Evolutionary conservation across 2,329 filamentous ascomycete species (phyloP), one percentile per base, ranked within the genome.

Genomic region (Calonectria pseudoreteaudii): DNA sequence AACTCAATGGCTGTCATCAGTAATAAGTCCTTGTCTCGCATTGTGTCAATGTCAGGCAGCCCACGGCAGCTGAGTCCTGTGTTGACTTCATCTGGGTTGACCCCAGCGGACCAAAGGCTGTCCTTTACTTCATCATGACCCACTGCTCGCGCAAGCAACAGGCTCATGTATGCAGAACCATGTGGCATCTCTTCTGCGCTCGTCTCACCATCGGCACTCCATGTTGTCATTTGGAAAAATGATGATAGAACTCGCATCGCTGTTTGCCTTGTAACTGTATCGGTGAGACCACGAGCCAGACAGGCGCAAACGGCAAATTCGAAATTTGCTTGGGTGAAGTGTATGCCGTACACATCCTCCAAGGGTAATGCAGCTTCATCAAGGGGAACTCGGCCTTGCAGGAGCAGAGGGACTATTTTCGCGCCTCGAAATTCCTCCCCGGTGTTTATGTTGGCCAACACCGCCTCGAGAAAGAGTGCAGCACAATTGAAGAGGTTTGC

Each of bases 281-380:
- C 92, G 0, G 91, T 91, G 18, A 94, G 86, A 1, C 92, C 92
- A 52, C 92, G 89, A 4, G 91, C 89, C 5, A 94, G 85, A 75
- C 90, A 92, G 20, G 91, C 91, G 77, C 90, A 92, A 1, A 93
- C 88, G 0, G 92, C 92, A 76, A 91, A 92, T 79, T 94, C 92
- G 81, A 94, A 94, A 73, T 89, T 92, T 20, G 93, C 91, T 8
- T 85, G 81, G 38, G 87, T 90, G 79, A 94, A 94, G 75, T 91
- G 90, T 49, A 94, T 89, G 8, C 91, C 92, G 75, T 93, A 93
- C 8, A 90, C 88, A 34, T 93, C 91, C 75, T 94, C 92, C 4
- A 94, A 84, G 9, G 89, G 88, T 23, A 90, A 81, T 4, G 91
- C 90, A 9, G 91, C 91, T 68, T 93, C 91, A 74, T 93, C 91